Conservation (phyloP, 345 rosid species). For the Ceriops decandra region DNA sequence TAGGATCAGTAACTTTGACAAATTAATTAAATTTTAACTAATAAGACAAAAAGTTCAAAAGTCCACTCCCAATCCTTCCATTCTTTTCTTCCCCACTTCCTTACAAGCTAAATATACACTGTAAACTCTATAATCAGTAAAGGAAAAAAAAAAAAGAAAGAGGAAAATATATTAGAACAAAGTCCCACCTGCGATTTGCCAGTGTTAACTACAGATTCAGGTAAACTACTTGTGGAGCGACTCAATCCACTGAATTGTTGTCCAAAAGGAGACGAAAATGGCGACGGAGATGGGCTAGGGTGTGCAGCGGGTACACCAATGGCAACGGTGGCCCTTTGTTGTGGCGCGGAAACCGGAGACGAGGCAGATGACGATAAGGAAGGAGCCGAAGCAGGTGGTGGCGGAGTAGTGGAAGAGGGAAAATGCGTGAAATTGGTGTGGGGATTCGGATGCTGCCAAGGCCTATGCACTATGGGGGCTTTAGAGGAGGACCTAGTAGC, state of each 20-base stretch:
- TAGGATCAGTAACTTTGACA: too few relatives aligned
- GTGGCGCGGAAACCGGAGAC: conserved; percentile 34
- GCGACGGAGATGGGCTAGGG: conserved; percentile 39
- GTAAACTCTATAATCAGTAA: background rate
- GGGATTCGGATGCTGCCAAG: conserved; percentile 59
- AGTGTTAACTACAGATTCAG: conserved; percentile 46
- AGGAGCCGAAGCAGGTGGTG: conserved; percentile 15
- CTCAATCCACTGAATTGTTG: conserved; percentile 58
- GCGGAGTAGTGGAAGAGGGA: conserved; percentile 37
- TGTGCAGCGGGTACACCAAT: conserved; percentile 63
- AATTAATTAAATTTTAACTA: too few relatives aligned
- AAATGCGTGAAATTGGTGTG: conserved; percentile 48
- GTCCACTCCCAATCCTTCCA: too few relatives aligned
- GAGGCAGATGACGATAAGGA: conserved; percentile 37
- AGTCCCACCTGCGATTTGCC: conserved; percentile 46
- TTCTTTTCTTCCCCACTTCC: too few relatives aligned
- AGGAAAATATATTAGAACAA: too few relatives aligned
- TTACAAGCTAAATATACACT: too few relatives aligned
- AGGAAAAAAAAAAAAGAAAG: background rate
- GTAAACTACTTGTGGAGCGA: conserved; percentile 40
- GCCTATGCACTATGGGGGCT: conserved; percentile 43
- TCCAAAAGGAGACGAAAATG: conserved; percentile 64
- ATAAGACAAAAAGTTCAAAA: too few relatives aligned
- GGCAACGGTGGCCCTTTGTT: conserved; percentile 55
- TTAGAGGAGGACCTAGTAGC: conserved; percentile 25